Conservation (phyloP, 768 basidiomycete genomes). For the Suillus brevipes region DNA sequence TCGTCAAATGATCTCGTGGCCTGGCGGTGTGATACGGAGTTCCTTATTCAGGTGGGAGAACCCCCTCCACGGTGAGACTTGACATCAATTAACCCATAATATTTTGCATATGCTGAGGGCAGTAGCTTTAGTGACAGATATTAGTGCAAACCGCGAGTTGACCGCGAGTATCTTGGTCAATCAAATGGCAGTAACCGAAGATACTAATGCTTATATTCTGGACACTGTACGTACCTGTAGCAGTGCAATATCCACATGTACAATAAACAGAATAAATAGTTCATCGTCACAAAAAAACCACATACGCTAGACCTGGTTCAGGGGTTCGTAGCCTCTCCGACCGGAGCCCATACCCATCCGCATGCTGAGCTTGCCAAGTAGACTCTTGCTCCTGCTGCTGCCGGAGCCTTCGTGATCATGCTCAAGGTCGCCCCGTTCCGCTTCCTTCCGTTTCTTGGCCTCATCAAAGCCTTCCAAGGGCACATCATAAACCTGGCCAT, state of each 20-base stretch:
- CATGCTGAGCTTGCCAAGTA: conserved; percentile 36
- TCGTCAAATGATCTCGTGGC: too few species aligned
- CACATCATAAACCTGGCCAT: conserved; percentile 86
- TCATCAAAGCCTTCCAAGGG: conserved; percentile 82
- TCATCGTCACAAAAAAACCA: background rate
- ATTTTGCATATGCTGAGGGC: too few species aligned
- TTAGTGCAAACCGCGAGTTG: background rate
- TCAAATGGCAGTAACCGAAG: background rate
- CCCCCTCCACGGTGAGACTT: too few species aligned
- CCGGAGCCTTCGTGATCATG: conserved; percentile 49
- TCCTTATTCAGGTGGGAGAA: too few species aligned
- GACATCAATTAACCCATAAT: too few species aligned
- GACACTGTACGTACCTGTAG: background rate
- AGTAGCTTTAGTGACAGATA: background rate
- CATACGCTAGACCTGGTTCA: conserved; percentile 27
- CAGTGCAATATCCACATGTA: background rate
- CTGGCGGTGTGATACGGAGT: too few species aligned
- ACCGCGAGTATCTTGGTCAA: background rate
- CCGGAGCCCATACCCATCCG: conserved; percentile 37
- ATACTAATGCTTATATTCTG: background rate
- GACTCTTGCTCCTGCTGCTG: conserved; percentile 38
- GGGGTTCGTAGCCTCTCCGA: conserved; percentile 37
- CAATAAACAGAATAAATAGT: background rate
- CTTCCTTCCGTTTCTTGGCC: conserved; percentile 60
- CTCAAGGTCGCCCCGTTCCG: conserved; percentile 41